Conservation (phyloP, 805 yeast species). For the Suhomyces emberorum region DNA sequence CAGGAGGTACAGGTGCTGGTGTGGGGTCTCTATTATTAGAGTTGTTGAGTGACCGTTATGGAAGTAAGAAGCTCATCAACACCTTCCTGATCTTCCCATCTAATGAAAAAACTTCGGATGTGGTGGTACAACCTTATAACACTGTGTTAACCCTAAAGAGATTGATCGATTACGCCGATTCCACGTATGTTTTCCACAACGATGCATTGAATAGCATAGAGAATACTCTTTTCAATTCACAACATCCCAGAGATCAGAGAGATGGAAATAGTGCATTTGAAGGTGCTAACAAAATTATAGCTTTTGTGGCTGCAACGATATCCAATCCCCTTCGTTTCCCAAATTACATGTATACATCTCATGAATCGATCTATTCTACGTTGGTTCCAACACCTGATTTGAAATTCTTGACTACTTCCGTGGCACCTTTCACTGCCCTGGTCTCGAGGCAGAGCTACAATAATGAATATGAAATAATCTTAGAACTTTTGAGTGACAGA, state of each 20-base stretch:
- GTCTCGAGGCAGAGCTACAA: constrained; percentile 53
- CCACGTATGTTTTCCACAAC: constrained; percentile 87
- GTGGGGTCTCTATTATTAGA: constrained; percentile 83
- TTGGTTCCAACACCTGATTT: constrained; percentile 82
- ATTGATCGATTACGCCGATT: constrained; percentile 80
- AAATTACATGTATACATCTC: constrained; percentile 82
- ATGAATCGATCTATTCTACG: constrained; percentile 76
- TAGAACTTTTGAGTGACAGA: constrained; percentile 77
- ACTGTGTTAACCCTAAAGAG: constrained; percentile 78
- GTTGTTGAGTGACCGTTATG: constrained; percentile 70
- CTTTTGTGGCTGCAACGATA: constrained; percentile 78
- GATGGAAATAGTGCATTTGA: constrained; percentile 59
- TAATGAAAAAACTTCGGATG: constrained; percentile 77
- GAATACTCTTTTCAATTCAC: constrained; percentile 24
- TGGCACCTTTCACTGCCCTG: constrained; percentile 43
- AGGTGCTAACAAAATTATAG: constrained; percentile 80
- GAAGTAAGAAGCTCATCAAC: constrained; percentile 73
- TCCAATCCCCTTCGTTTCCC: constrained; percentile 91
- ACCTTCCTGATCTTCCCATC: constrained; percentile 88
- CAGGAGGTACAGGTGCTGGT: constrained; percentile 99
- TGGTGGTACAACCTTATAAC: constrained; percentile 97
- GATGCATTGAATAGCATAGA: constrained; percentile 77
- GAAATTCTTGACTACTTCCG: constrained; percentile 53
- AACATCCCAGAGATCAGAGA: constrained; percentile 3
- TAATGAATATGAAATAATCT: constrained; percentile 79